Conservation (phyloP, 441 rosid genomes). For the Adansonia madagascariensis region DNA sequence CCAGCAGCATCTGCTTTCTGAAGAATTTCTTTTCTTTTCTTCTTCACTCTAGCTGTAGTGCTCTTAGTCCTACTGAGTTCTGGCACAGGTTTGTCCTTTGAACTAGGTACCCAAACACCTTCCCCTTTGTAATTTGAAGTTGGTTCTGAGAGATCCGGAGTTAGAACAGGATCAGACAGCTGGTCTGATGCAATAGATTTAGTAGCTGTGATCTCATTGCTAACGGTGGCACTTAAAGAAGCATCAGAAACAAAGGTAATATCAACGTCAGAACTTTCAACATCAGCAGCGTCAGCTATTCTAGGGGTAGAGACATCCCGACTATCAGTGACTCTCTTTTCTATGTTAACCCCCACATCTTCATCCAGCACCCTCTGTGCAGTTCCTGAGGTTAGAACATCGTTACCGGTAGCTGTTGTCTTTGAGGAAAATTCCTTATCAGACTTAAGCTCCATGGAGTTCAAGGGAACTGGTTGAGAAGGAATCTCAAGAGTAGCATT, state of each 20-base stretch:
- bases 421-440: conserved; percentile 35
- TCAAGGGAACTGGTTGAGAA: conserved; percentile 32
- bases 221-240: conserved; percentile 29
- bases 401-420: conserved; percentile 28
- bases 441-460: conserved; percentile 35
- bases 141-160: conserved; percentile 37
- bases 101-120: conserved; percentile 38
- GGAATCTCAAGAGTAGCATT: conserved; percentile 36
- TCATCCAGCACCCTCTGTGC: conserved; percentile 38
- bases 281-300: conserved; percentile 29
- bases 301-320: conserved; percentile 37
- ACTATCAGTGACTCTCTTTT: conserved; percentile 28
- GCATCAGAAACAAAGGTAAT: conserved; percentile 33
- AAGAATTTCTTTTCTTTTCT: conserved; percentile 67
- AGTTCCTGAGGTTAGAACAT: conserved; percentile 37
- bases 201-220: conserved; percentile 30
- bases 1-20: conserved; percentile 56
- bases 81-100: conserved; percentile 53
- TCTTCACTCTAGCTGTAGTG: conserved; percentile 48
- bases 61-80: conserved; percentile 57
- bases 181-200: conserved; percentile 35
- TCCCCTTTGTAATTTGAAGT: conserved; percentile 43
- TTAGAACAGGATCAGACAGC: conserved; percentile 39
- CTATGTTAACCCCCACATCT: conserved; percentile 36
- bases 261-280: conserved; percentile 36